Evolutionary conservation across 2,329 filamentous ascomycete species (phyloP).

Genomic region (Aspergillus novoparasiticus): DNA sequence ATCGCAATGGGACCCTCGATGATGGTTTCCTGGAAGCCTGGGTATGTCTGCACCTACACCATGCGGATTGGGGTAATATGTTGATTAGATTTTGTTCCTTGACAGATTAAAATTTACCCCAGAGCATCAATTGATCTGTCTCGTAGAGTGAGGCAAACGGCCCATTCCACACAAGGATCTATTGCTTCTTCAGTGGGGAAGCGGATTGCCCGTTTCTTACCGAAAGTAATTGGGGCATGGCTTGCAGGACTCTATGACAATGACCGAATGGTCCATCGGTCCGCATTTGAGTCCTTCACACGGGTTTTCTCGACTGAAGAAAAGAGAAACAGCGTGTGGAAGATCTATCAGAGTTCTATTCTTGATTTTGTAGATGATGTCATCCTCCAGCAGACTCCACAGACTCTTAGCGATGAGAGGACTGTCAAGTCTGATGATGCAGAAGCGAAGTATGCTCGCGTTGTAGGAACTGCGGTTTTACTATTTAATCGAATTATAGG

Average conservation of each 20-base stretch:
- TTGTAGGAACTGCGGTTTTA: slow-evolving; percentile 63
- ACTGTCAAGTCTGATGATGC: slow-evolving; percentile 83
- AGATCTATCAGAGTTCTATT: slow-evolving; percentile 76
- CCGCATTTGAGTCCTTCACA: slow-evolving; percentile 75
- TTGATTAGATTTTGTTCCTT: slow-evolving; percentile 17
- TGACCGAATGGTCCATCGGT: slow-evolving; percentile 73
- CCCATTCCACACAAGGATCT: slow-evolving; percentile 72
- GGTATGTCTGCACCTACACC: slow-evolving; percentile 57
- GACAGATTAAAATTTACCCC: slow-evolving; percentile 80
- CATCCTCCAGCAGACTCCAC: slow-evolving; percentile 72
- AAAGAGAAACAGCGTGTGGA: slow-evolving; percentile 76
- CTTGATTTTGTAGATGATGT: slow-evolving; percentile 80
- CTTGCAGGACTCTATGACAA: slow-evolving; percentile 85
- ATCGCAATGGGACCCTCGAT: slow-evolving; percentile 65
- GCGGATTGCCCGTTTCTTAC: slow-evolving; percentile 78
- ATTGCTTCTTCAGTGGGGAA: slow-evolving; percentile 67
- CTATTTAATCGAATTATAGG: slow-evolving; percentile 58
- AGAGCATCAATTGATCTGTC: slow-evolving; percentile 87
- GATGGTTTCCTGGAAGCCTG: slow-evolving; percentile 85
- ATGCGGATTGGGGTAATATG: slow-evolving; percentile 9
- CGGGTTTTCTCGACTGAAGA: slow-evolving; percentile 77
- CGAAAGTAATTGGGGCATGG: slow-evolving; percentile 83
- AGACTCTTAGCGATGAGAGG: slow-evolving; percentile 86
- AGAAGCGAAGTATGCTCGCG: slow-evolving; percentile 80
- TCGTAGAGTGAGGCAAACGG: slow-evolving; percentile 81